Base-by-base conservation (phyloP, 2,329 filamentous ascomycete genomes). In the Calonectria naviculata region DNA sequence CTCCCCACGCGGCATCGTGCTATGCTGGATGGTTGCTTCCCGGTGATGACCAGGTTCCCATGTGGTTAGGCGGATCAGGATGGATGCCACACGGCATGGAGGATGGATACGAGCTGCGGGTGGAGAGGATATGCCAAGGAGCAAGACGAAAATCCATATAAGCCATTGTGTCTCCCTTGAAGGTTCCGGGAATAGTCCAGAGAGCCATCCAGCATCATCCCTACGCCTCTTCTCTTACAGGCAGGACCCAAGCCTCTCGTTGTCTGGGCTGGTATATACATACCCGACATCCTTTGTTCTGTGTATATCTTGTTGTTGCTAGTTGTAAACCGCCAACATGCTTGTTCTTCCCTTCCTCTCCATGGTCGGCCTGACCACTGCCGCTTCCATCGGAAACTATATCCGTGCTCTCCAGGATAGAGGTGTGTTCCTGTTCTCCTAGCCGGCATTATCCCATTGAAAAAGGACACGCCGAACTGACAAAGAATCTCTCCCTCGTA, bases 331-430 rank as follows among this genome's bases (percentile, higher is more conserved):
- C 26, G 34, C 41, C 49, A 75, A 66, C 42, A 81, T 81, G 80
- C 75, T 70, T 60, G 54, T 75, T 61, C 61, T 74, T 9, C 67
- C 74, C 42, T 56, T 82, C 31, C 71, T 83, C 44, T 78, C 78
- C 2, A 70, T 79, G 3, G 74, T 73, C 26, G 74, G 76, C 49
- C 56, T 81, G 56, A 80, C 71, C 36, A 74, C 74, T 34, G 80
- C 79, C 8, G 73, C 74, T n/a, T 72, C 73, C 13, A 66, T 81
- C 13, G 61, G 77, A 12, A 75, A 77, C 58, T 80, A 83, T 60
- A 60, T 67, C 24, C 72, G 67, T 36, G 64, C 73, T 19, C 69
- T 86, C 1, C 79, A 83, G 49, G 71, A 74, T 44, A 80, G 83
- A 80, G 79, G 84, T 85, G 76, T 74, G 79, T 68, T 47, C 2